These are phyloP conservation scores for Hypsizygus marmoreus DNA, from an alignment of 768 basidiomycete genomes.

Conservation along the genomic window DNA sequence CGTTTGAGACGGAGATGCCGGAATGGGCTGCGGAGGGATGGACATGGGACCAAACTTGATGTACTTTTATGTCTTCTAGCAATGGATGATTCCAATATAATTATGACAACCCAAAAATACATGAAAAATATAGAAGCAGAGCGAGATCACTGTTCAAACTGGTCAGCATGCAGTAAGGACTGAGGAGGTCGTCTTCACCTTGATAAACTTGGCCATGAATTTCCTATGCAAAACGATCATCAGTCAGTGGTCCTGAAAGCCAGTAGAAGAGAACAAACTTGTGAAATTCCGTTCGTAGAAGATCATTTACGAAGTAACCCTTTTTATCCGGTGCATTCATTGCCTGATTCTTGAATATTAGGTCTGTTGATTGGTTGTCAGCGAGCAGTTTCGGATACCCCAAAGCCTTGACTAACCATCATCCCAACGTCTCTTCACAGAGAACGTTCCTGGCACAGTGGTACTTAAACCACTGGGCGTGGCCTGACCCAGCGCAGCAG, in stretches of 20 bases:
- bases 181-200: slow-evolving; percentile 43
- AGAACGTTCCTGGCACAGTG: slow-evolving; percentile 78
- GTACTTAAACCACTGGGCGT: slow-evolving; percentile 68
- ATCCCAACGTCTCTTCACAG: slow-evolving; percentile 94
- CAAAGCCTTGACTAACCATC: slow-evolving; percentile 59
- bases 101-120: too few species aligned
- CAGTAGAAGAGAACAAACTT: slow-evolving; percentile 53
- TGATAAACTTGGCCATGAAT: slow-evolving; percentile 92
- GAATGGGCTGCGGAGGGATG: slow-evolving; percentile 83
- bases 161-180: too few species aligned
- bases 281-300: slow-evolving; percentile 92
- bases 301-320: slow-evolving; percentile 92
- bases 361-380: slow-evolving; percentile 50
- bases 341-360: slow-evolving; percentile 99
- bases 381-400: slow-evolving; percentile 4
- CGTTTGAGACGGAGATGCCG: slow-evolving; percentile 85
- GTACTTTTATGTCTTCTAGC: not conserved
- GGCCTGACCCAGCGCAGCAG: slow-evolving; percentile 82
- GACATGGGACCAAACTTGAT: slow-evolving; percentile 56
- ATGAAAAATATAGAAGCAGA: not conserved
- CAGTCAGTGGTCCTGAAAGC: not conserved
- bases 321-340: slow-evolving; percentile 63
- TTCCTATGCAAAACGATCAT: slow-evolving; percentile 51
- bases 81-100: not conserved
- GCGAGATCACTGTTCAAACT: too few species aligned